Base-by-base conservation (phyloP, 495 filamentous ascomycete genomes). In the Pyronema domesticum region DNA sequence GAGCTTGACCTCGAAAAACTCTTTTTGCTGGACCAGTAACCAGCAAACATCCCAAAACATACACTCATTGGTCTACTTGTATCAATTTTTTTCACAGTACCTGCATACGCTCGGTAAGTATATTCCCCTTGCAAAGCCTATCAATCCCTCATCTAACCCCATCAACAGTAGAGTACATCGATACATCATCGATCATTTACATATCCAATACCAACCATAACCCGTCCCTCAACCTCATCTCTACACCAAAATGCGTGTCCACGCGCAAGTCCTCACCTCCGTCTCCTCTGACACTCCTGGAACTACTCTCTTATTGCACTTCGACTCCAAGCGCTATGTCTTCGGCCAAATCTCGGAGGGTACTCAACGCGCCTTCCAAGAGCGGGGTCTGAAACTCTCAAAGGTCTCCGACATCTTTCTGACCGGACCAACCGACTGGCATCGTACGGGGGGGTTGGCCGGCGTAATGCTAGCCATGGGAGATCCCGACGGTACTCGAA, bases 201-300 rank as follows among this genome's bases (percentile, higher is more conserved):
- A 30, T 5, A 1, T 30, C 23, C 23, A 30, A 30, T 30, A 30
- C 23, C 23, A 30, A 30, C 23, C 23, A 1, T 30, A 30, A 30
- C 23, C 23, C 23, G 23, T 5, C 23, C 23, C 5, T 30, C 23
- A 30, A 30, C 23, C 23, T 30, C 23, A 30, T 30, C 23, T 30
- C 23, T 30, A 30, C 23, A 30, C 23, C 23, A 30, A 30, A 30
- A 94, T 94, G 89, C 75, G 78, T 65, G 80, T 71, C 66, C 74
- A 68, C 61, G 74, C 85, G 46, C 78, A 91, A 66, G 66, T 95
- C 57, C 62, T 89, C 56, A 82, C 77, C 51, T 82, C 83, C 17
- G 88, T 91, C 14, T 88, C 91, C 60, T 80, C 81, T 51, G 91
- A 98, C 65, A 93, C 89, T 1, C 80, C 81, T 9, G 93, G 89